Evolutionary conservation across 345 rosid species (phyloP), one percentile per base, ranked within the genome.

Genomic region (Eucalyptus curtisii): DNA sequence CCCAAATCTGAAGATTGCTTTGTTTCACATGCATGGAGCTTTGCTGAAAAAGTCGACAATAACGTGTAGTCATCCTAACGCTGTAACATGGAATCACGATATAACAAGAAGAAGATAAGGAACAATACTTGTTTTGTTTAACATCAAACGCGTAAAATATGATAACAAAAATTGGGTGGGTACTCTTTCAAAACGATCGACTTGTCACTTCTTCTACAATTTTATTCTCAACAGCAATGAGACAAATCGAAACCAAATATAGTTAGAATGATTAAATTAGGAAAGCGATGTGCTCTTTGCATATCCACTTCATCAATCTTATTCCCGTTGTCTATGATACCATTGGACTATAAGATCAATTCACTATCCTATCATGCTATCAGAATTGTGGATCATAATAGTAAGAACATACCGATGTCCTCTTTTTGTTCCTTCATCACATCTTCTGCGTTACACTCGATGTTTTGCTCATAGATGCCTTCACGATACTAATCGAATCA

Each of bases 221-320:
- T 33, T n/a, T 15, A n/a, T 66, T 31, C 40, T 66, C 2, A 1
- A 7, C 0, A 2, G 6, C 1, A 7, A 66, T 3, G 11, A 31
- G 45, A 33, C 24, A 10, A 33, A 33, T 17, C 4, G 7, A 11
- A 33, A 71, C 25, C 25, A 42, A 71, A 33, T 71, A 71, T 10
- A 19, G 45, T 9, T 37, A 9, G 25, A 71, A 17, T 22, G 4
- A 71, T 71, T 17, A 37, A 5, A 37, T 71, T 19, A 33, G 80
- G 42, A 66, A 31, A 31, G 79, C 22, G 6, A 66, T 10, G 22
- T 15, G 40, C 42, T 31, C 79, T 33, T 4, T 8, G 80, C 42
- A 31, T 68, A 31, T 68, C 42, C 80, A 10, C 80, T 16, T 17
- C 7, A 68, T 19, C 80, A 68, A 31, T 17, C 2, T 17, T 8